These are phyloP conservation scores for Paralagenidium karlingii DNA, from an alignment of 352 stramenopile genomes.

Conservation along the genomic window DNA sequence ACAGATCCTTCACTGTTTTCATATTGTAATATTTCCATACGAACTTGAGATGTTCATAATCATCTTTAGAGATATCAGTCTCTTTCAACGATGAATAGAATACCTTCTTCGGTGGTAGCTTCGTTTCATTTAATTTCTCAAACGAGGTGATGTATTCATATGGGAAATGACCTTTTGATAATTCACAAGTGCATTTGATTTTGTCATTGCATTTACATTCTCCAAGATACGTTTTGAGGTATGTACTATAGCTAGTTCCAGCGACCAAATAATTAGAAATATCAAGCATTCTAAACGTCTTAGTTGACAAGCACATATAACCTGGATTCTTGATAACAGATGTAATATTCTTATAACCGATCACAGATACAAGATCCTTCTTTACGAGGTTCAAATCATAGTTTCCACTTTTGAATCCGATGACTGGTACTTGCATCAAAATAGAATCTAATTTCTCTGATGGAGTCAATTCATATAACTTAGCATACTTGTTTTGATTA, in stretches of 20 bases:
- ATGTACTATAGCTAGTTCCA: slow-evolving; percentile 13
- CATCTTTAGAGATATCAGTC: slow-evolving; percentile 9
- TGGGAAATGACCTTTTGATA: slow-evolving; percentile 12
- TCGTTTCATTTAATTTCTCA: slow-evolving; percentile 10
- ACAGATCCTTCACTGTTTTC: slow-evolving; percentile 16
- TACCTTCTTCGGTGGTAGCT: slow-evolving; percentile 8
- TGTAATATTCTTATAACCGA: slow-evolving; percentile 5
- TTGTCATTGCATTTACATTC: slow-evolving; percentile 17
- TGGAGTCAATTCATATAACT: not conserved
- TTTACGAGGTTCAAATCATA: slow-evolving; percentile 22
- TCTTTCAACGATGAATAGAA: slow-evolving; percentile 9
- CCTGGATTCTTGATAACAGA: slow-evolving; percentile 12
- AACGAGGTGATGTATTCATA: slow-evolving; percentile 23
- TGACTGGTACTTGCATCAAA: slow-evolving; percentile 1
- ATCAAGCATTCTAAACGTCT: slow-evolving; percentile 16
- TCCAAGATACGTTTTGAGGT: slow-evolving; percentile 14
- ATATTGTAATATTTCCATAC: slow-evolving; percentile 17
- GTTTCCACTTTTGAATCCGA: slow-evolving; percentile 11
- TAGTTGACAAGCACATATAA: slow-evolving; percentile 18
- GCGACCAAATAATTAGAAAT: slow-evolving; percentile 17
- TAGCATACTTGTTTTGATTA: slow-evolving; percentile 2
- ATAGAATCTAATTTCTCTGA: slow-evolving; percentile 1
- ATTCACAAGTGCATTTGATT: slow-evolving; percentile 11
- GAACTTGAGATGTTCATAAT: slow-evolving; percentile 14
- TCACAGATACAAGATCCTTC: slow-evolving; percentile 9